Conservation (phyloP, 1,139 yeast species). For the Pneumocystis wakefieldiae region DNA sequence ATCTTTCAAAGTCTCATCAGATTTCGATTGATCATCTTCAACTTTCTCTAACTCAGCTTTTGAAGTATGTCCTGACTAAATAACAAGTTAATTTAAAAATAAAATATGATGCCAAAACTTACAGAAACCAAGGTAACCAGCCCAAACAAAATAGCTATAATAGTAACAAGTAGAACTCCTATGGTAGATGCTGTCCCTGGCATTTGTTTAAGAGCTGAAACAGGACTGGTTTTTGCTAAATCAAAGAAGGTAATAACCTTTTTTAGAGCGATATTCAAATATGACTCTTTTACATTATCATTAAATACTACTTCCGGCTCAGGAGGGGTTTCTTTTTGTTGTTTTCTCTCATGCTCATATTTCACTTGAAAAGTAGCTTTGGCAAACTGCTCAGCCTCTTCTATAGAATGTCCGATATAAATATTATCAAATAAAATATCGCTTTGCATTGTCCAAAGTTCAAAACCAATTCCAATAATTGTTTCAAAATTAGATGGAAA, state of each 20-base stretch:
- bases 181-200: not conserved
- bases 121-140: not conserved
- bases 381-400: slow-evolving; percentile 72
- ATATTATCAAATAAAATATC: slow-evolving; percentile 67
- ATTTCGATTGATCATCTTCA: not conserved
- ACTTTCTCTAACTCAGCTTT: not conserved
- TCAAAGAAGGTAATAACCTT: not conserved
- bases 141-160: not conserved
- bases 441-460: slow-evolving; percentile 75
- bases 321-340: slow-evolving; percentile 18
- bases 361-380: slow-evolving; percentile 59
- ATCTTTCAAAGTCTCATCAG: not conserved
- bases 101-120: not conserved
- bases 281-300: not conserved
- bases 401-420: slow-evolving; percentile 66
- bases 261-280: not conserved
- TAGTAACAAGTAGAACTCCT: not conserved
- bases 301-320: not conserved
- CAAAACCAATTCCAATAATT: slow-evolving; percentile 75
- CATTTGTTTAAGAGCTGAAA: not conserved
- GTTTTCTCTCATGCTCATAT: slow-evolving; percentile 36
- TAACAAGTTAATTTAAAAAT: not conserved
- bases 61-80: not conserved
- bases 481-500: slow-evolving; percentile 49
- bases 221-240: not conserved